Percentiles rank a stretch among this genome's conserved stretches.
phyloP scores from a whole-genome alignment of 331 rosid species.

The Pyrus hybrid region DNA sequence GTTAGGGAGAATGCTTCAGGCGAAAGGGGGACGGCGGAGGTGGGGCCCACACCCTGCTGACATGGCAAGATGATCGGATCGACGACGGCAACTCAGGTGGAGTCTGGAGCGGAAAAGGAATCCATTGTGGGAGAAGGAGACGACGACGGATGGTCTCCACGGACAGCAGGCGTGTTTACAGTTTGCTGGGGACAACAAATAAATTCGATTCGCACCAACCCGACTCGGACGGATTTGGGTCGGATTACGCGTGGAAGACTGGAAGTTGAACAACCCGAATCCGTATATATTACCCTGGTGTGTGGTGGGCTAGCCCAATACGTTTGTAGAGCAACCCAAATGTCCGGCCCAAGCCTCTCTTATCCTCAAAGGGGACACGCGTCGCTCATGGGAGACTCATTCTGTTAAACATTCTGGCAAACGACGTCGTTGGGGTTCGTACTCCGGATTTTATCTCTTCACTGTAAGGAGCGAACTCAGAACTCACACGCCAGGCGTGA shows the following conservation, averaged over 20 bases:
- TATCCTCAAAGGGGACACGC: slow-evolving; percentile 29
- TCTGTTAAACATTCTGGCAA: not conserved
- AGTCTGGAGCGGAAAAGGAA: not conserved
- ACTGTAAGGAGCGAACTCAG: not conserved
- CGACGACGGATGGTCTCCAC: not conserved
- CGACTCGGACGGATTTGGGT: not conserved
- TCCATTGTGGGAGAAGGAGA: not conserved
- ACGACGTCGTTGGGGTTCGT: slow-evolving; percentile 8
- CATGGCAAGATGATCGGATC: slow-evolving; percentile 12
- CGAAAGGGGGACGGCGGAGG: not conserved
- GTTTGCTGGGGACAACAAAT: not conserved
- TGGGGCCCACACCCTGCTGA: not conserved
- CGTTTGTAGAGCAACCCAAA: too few relatives aligned
- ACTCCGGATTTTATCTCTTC: not conserved
- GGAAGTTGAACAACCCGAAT: not conserved
- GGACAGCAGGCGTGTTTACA: not conserved
- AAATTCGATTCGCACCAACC: not conserved
- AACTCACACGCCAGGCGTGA: not conserved
- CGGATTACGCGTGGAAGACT: not conserved
- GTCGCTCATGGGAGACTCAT: slow-evolving; percentile 9
- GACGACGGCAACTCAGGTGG: not conserved
- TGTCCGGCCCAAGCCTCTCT: not conserved
- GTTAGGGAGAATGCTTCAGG: not conserved
- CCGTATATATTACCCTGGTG: not conserved
- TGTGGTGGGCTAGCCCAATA: not conserved